These are phyloP conservation scores for Magnolia officinalis DNA, from an alignment of 164 flowering plant species.

Conservation along the genomic window DNA sequence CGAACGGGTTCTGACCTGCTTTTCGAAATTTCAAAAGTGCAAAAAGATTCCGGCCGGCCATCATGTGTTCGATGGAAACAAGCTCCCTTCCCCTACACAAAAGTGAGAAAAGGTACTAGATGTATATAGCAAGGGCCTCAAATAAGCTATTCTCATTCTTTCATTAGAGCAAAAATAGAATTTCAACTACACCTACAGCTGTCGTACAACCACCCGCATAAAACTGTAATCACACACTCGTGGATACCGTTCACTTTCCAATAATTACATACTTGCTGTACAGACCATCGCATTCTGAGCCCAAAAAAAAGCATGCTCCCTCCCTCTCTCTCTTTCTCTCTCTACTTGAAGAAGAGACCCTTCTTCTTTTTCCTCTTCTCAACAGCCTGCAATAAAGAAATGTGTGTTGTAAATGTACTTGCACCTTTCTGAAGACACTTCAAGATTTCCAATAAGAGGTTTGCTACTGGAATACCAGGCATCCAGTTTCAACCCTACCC, in stretches of 20 bases:
- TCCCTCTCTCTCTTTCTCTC: neutral
- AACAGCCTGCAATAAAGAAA: slow-evolving; percentile 10
- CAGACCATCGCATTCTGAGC: neutral
- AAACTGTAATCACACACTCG: neutral
- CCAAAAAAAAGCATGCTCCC: neutral
- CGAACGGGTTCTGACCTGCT: no score
- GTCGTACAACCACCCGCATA: neutral
- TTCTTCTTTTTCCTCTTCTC: slow-evolving; percentile 15
- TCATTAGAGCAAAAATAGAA: neutral
- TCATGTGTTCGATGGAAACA: no score
- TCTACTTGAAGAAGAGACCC: slow-evolving; percentile 11
- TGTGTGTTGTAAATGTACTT: no score
- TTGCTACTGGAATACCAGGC: no score
- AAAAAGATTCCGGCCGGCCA: no score
- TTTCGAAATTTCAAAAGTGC: no score
- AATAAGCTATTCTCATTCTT: neutral
- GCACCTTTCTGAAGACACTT: no score
- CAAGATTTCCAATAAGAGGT: no score
- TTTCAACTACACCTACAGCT: neutral
- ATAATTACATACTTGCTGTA: neutral
- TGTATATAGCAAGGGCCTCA: neutral
- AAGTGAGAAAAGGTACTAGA: neutral
- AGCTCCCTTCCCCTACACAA: no score
- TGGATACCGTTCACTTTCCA: neutral
- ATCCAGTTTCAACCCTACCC: no score